A percentile compares a stretch with the other conserved stretches of the same genome.
Evolutionary conservation across 352 stramenopile genomes (phyloP).

Genomic region (Pythium phragmitis): DNA sequence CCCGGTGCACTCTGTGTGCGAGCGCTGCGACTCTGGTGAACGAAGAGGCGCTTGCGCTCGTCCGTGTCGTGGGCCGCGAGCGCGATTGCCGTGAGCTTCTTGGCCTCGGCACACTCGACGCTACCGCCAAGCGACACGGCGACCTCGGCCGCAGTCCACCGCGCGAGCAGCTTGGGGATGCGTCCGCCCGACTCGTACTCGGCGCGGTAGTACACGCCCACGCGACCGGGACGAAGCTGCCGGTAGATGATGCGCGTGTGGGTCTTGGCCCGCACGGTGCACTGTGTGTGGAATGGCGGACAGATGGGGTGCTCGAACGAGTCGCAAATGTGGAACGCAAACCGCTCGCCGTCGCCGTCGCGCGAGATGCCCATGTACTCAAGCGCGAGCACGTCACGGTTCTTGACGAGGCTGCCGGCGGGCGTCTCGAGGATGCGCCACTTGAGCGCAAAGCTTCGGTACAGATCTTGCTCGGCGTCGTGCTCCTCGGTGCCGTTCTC

Average conservation of each 20-base stretch:
- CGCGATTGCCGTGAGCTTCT: constrained; percentile 28
- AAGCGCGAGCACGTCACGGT: constrained; percentile 26
- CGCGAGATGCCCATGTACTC: constrained; percentile 32
- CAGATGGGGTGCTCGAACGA: constrained; percentile 24
- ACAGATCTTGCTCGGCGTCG: constrained; percentile 8
- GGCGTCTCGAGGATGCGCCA: constrained; percentile 27
- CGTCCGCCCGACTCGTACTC: constrained; percentile 18
- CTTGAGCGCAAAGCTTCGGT: constrained; percentile 27
- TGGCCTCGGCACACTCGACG: constrained; percentile 26
- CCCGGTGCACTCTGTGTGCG: not conserved
- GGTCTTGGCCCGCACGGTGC: constrained; percentile 14
- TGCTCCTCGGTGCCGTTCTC: constrained; percentile 11
- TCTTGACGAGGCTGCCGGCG: constrained; percentile 19
- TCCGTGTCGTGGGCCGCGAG: not conserved
- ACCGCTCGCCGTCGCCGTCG: constrained; percentile 18
- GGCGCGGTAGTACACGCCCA: constrained; percentile 23
- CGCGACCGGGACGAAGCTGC: constrained; percentile 14
- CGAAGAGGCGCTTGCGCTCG: not conserved
- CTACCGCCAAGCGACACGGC: constrained; percentile 22
- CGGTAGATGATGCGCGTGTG: constrained; percentile 26
- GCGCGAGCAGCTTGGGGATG: constrained; percentile 20
- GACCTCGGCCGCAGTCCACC: constrained; percentile 19
- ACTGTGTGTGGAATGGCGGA: constrained; percentile 23
- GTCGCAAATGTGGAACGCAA: constrained; percentile 30
- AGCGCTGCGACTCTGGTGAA: not conserved